Conservation (phyloP, 2,329 filamentous ascomycete species). For the Passalora sequoiae region DNA sequence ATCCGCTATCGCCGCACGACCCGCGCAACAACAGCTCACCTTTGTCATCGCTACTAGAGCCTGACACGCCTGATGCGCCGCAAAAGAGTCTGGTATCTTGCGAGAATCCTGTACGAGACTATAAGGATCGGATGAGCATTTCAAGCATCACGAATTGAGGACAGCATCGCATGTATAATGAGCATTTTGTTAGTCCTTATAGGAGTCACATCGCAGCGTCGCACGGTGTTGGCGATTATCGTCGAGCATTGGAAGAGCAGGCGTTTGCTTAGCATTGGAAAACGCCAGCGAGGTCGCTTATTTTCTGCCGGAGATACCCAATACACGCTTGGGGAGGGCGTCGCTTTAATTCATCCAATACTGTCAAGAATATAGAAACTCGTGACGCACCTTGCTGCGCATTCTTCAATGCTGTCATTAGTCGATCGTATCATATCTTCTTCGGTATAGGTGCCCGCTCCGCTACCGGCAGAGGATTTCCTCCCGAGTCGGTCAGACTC, state of each 20-base stretch:
- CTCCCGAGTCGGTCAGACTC: conserved; percentile 37
- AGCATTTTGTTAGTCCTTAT: neutral
- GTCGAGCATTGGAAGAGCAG: neutral
- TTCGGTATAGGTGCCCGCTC: conserved; percentile 43
- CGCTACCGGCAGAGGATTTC: conserved; percentile 40
- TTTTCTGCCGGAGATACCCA: neutral
- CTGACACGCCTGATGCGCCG: neutral
- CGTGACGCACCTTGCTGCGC: too few species aligned
- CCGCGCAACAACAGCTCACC: conserved; percentile 22
- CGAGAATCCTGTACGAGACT: conserved; percentile 1
- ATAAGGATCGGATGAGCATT: conserved; percentile 17
- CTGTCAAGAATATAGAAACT: neutral
- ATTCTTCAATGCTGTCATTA: too few species aligned
- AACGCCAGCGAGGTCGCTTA: neutral
- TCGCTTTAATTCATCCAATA: conserved; percentile 1
- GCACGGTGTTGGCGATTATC: neutral
- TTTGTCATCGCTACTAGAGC: conserved; percentile 3
- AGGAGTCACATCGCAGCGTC: neutral
- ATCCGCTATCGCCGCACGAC: conserved; percentile 22
- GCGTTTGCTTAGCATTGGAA: neutral
- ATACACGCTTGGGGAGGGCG: neutral
- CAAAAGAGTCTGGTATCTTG: neutral
- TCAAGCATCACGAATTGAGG: conserved; percentile 13
- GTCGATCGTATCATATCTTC: conserved; percentile 5
- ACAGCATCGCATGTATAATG: neutral